A percentile compares a stretch with the other conserved stretches of the same genome.
Evolutionary conservation across 352 stramenopile species (phyloP).

Genomic region (Pythium graminicola): DNA sequence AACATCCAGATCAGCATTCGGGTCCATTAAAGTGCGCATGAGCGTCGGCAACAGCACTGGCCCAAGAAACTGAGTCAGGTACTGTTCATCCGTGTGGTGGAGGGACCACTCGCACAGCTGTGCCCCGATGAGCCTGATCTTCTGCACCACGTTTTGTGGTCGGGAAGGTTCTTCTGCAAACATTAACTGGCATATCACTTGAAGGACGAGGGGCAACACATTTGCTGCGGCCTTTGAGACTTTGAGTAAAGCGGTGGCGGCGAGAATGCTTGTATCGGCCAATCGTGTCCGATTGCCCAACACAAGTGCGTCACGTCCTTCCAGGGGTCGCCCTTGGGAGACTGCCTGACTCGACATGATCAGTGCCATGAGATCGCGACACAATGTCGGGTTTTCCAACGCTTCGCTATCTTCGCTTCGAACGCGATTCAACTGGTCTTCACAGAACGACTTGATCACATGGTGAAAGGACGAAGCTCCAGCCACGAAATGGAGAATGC

Average conservation of each 20-base stretch:
- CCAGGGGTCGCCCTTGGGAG: conserved; percentile 30
- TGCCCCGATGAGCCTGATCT: conserved; percentile 58
- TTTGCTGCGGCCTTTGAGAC: conserved; percentile 49
- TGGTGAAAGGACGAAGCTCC: conserved; percentile 60
- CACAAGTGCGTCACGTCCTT: conserved; percentile 31
- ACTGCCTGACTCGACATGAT: conserved; percentile 59
- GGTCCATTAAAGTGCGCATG: conserved; percentile 53
- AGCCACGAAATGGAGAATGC: conserved; percentile 39
- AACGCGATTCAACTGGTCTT: conserved; percentile 56
- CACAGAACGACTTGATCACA: conserved; percentile 54
- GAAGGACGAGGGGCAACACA: conserved; percentile 52
- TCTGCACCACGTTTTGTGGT: conserved; percentile 42
- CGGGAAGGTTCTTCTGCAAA: conserved; percentile 48
- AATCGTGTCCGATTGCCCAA: conserved; percentile 47
- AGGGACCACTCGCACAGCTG: conserved; percentile 58
- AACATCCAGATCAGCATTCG: conserved; percentile 44
- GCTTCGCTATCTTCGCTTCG: conserved; percentile 49
- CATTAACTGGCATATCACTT: conserved; percentile 73
- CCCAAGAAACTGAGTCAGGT: conserved; percentile 47
- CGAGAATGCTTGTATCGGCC: conserved; percentile 52
- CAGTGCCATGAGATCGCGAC: conserved; percentile 40
- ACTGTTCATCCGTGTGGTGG: conserved; percentile 32
- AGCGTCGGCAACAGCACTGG: conserved; percentile 67
- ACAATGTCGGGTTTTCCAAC: conserved; percentile 34
- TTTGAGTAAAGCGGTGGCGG: conserved; percentile 39